A percentile compares a stretch with the other conserved stretches of the same genome.
Conservation (phyloP, 108 stramenopile species). For the Skeletonema marinoi region DNA sequence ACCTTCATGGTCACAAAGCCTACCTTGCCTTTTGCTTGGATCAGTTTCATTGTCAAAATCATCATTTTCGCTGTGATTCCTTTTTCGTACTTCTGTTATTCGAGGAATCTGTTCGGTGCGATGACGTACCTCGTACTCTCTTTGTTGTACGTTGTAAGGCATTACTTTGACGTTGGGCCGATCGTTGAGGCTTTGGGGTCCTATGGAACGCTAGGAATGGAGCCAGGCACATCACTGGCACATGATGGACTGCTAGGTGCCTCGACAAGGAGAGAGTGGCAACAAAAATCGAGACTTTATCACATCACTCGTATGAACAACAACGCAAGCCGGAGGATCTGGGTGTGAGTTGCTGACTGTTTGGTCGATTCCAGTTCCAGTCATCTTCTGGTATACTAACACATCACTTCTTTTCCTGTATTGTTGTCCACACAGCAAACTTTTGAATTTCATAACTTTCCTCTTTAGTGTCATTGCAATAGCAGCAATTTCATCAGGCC, state of each 20-base stretch:
- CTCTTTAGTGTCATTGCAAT: background rate
- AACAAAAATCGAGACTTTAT: background rate
- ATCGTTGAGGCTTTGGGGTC: slow-evolving; percentile 10
- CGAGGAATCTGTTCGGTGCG: slow-evolving; percentile 17
- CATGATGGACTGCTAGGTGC: background rate
- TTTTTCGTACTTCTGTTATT: slow-evolving; percentile 8
- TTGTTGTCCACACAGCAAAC: background rate
- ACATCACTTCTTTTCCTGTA: background rate
- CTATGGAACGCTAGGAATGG: background rate
- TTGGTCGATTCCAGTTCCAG: background rate
- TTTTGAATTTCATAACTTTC: background rate
- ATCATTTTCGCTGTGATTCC: background rate
- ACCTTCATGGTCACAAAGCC: slow-evolving; percentile 16
- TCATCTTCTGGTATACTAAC: background rate
- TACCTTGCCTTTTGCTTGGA: background rate
- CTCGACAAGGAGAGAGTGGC: background rate
- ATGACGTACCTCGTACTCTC: slow-evolving; percentile 20
- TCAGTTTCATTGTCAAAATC: background rate
- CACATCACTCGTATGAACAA: background rate
- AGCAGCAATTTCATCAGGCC: background rate
- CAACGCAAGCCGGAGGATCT: background rate
- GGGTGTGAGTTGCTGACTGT: background rate
- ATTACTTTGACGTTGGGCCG: slow-evolving; percentile 1
- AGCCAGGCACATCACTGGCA: background rate
- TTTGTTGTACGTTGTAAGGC: background rate